Conservation (phyloP, 2,329 filamentous ascomycete species). For the Ceratocystis colombiana region DNA sequence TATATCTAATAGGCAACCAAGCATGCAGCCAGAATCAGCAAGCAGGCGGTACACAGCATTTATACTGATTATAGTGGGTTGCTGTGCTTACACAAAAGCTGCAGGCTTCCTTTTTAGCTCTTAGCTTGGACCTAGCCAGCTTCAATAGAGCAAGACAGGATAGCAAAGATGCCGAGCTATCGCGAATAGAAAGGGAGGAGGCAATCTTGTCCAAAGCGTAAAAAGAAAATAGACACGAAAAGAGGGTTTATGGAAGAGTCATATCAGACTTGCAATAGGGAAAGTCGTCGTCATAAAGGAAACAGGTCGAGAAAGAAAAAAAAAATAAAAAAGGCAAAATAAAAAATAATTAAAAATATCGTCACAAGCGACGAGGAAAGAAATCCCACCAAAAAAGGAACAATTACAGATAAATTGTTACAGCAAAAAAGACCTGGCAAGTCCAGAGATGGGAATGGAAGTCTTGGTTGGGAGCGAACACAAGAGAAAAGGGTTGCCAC, state of each 20-base stretch:
- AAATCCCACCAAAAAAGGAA: neutral
- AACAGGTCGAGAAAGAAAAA: neutral
- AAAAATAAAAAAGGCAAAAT: neutral
- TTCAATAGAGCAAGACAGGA: neutral
- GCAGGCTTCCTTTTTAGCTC: conserved; percentile 18
- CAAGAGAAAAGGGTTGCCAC: conserved; percentile 16
- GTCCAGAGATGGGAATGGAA: neutral
- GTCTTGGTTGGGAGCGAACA: too few species aligned
- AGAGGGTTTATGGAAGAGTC: conserved; percentile 10
- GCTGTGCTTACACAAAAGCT: conserved; percentile 20
- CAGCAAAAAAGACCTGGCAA: neutral
- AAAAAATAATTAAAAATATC: conserved; percentile 16
- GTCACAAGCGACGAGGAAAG: neutral
- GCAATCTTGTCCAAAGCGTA: neutral
- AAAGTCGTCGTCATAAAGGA: neutral
- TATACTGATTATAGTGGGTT: conserved; percentile 7
- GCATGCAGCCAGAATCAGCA: neutral
- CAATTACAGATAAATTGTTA: neutral
- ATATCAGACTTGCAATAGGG: neutral
- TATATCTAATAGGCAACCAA: neutral
- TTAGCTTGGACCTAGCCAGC: neutral
- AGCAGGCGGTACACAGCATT: neutral
- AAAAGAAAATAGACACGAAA: conserved; percentile 16
- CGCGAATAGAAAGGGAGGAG: neutral
- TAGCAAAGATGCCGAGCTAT: neutral